These are phyloP conservation scores for Sergeia podlipaevii DNA, from an alignment of 208 protist species.

Conservation along the genomic window DNA sequence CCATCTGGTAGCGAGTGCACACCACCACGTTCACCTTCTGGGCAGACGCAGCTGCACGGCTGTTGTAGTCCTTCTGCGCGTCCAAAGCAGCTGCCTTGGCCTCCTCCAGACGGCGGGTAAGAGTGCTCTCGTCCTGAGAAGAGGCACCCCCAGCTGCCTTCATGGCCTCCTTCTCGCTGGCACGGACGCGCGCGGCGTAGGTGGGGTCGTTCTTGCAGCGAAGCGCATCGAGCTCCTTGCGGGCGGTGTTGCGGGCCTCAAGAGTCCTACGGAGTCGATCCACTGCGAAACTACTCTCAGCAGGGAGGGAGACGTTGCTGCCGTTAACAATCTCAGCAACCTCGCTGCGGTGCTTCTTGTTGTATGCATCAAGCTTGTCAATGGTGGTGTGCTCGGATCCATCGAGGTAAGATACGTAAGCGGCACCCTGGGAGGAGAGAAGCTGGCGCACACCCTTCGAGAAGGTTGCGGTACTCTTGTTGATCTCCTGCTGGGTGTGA, in stretches of 20 bases:
- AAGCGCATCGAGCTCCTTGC: conserved; percentile 60
- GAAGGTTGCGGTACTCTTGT: conserved; percentile 21
- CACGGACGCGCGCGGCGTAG: conserved; percentile 43
- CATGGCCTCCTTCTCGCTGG: conserved; percentile 47
- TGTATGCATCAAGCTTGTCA: conserved; percentile 31
- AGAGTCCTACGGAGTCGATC: conserved; percentile 20
- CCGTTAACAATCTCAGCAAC: conserved; percentile 16
- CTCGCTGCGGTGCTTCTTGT: conserved; percentile 21
- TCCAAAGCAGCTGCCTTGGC: conserved; percentile 19
- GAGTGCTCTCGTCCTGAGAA: conserved; percentile 22
- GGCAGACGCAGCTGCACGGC: conserved; percentile 18
- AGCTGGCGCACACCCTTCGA: conserved; percentile 27
- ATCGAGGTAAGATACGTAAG: conserved; percentile 74
- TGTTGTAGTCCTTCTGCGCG: conserved; percentile 49
- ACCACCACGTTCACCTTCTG: conserved; percentile 3
- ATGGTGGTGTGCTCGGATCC: conserved; percentile 40
- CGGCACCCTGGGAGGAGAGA: conserved; percentile 15
- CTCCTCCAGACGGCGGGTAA: conserved; percentile 18
- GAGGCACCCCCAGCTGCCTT: too few species aligned
- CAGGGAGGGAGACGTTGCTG: conserved; percentile 26
- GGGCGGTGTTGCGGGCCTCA: conserved; percentile 19
- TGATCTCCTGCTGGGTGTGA: conserved; percentile 31
- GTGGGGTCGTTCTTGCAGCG: conserved; percentile 31
- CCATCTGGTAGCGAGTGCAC: conserved; percentile 9
- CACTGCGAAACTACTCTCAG: conserved; percentile 31